Conservation (phyloP, 202 grass and related monocot species). For the Miscanthus sacchariflorus region DNA sequence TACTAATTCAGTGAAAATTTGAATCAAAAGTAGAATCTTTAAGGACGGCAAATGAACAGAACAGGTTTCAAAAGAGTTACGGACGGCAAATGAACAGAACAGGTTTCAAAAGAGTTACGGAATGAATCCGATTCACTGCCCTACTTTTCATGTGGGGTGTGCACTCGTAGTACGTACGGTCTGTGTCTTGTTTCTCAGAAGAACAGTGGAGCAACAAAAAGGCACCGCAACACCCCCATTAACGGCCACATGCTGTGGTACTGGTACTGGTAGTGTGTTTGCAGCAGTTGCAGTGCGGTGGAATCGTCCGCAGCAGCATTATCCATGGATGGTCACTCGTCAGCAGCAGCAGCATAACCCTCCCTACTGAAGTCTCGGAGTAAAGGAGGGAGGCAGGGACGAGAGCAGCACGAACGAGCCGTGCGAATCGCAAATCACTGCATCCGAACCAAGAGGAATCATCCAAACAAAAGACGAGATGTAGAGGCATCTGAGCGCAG, state of each 20-base stretch:
- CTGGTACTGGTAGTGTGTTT: background rate
- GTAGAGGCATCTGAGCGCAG: background rate
- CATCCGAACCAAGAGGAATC: conserved; percentile 44
- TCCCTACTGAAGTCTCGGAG: background rate
- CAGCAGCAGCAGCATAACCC: conserved; percentile 25
- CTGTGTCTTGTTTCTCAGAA: background rate
- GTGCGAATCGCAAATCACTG: conserved; percentile 13
- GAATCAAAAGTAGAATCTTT: background rate
- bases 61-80: background rate
- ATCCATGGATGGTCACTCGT: background rate
- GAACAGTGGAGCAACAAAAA: background rate
- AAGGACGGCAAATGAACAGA: background rate
- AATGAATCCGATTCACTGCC: background rate
- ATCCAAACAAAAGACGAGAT: conserved; percentile 35
- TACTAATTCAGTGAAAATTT: background rate
- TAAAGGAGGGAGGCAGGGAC: background rate
- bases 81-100: background rate
- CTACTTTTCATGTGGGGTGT: background rate
- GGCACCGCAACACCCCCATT: background rate
- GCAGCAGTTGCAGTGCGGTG: conserved; percentile 5
- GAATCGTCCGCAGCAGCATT: background rate
- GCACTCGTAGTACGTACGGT: background rate
- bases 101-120: background rate
- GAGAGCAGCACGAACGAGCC: conserved; percentile 10
- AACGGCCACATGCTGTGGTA: background rate